Evolutionary conservation across 768 basidiomycete genomes (phyloP).

Genomic region (Hortiboletus campestris): DNA sequence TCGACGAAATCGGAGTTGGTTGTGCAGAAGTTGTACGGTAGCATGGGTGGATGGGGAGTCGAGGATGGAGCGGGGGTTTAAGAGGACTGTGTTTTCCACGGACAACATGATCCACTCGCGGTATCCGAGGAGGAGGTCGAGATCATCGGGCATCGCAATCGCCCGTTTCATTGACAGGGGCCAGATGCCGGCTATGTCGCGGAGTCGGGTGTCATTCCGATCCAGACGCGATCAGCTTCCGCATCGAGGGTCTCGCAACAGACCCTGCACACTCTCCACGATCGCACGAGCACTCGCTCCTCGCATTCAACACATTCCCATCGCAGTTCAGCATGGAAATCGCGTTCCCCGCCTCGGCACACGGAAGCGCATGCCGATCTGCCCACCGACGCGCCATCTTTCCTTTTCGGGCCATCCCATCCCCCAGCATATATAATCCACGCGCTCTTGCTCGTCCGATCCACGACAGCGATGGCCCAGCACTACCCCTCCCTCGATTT

Average conservation of each 20-base stretch:
- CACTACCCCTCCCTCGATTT: constrained; percentile 12
- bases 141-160: neutral
- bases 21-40: constrained; percentile 4
- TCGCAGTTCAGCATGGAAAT: neutral
- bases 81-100: constrained; percentile 3
- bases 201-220: constrained; percentile 25
- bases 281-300: neutral
- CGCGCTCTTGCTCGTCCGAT: constrained; percentile 1
- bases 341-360: neutral
- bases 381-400: constrained; percentile 1
- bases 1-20: constrained; percentile 13
- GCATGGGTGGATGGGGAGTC: neutral
- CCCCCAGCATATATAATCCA: constrained; percentile 18
- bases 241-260: constrained; percentile 4
- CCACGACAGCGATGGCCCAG: constrained; percentile 19
- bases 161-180: neutral
- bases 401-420: constrained; percentile 13
- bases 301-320: neutral
- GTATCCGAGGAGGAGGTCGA: constrained; percentile 25
- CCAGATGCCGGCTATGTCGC: constrained; percentile 11
- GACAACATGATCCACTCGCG: constrained; percentile 4
- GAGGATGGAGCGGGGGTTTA: neutral
- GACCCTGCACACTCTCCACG: neutral
- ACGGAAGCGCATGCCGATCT: constrained; percentile 23
- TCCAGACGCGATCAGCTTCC: constrained; percentile 25